Conservation (phyloP, 148 eudicot genomes). For the Fallopia convolvulus region DNA sequence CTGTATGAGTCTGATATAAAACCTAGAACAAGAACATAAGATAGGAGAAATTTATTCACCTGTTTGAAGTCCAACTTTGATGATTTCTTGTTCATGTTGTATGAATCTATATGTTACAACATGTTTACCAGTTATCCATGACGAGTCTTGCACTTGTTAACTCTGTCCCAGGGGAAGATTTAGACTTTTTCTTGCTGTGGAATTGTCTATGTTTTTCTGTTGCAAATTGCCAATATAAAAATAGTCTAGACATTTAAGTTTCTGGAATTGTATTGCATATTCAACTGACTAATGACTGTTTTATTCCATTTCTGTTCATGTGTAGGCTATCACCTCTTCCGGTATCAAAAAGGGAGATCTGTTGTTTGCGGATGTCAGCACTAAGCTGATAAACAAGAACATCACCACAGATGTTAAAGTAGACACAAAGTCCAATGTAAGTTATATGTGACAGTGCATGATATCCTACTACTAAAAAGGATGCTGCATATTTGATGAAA, state of each 20-base stretch:
- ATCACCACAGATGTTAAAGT: conserved; percentile 78
- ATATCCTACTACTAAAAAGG: neutral
- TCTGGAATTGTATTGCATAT: neutral
- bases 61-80: neutral
- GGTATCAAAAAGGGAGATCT: conserved; percentile 62
- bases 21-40: neutral
- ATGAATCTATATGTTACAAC: neutral
- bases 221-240: neutral
- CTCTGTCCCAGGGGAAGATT: neutral
- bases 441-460: conserved; percentile 11
- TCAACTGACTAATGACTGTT: neutral
- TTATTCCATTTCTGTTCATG: neutral
- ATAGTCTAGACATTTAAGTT: neutral
- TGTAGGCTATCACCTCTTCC: conserved; percentile 68
- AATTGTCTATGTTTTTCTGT: neutral
- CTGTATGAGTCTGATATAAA: neutral
- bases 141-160: neutral
- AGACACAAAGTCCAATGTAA: conserved; percentile 74
- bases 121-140: neutral
- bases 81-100: neutral
- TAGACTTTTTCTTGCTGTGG: neutral
- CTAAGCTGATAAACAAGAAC: conserved; percentile 66
- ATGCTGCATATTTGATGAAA: neutral
- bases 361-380: conserved; percentile 61
- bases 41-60: neutral